Base-by-base conservation (phyloP, 2,329 filamentous ascomycete species). In the Hypomyces perniciosus region DNA sequence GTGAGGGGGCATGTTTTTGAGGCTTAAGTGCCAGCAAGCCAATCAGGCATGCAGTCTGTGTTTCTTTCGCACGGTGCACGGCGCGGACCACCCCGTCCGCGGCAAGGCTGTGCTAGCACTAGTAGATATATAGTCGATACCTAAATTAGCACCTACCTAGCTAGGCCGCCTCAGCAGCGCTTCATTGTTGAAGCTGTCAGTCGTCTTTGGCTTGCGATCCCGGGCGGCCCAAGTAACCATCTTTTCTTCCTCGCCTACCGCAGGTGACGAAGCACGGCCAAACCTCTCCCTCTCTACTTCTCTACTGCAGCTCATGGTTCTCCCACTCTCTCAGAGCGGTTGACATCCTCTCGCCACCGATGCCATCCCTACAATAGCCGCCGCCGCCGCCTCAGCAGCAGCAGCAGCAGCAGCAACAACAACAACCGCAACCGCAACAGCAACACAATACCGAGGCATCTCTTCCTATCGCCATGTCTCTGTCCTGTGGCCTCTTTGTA, bases 401-500 rank as follows among this genome's bases (percentile, higher is more conserved):
- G 40, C 42, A 44, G 27, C 46, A 34, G 33, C 29, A 48, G 42
- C 41, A 30, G 27, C 28, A 46, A 34, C 40, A 39, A 31, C 38
- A 46, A 13, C 30, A 29, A 31, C 45, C 31, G 31, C 31, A 39
- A 43, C 35, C 33, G 46, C 39, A 39, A 31, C 47, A 20, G 20
- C 20, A 20, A 20, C 20, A 20, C 42, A 33, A 10, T 27, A 28
- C 31, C 20, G 9, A 8, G 51, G 10, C 44, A 30, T 29, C 5
- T 34, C 12, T 29, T n/a, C 41, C 37, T 10, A 20, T 20, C 46
- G 52, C 51, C 39, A 62, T 62, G 61, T 20, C 54, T 30, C 50
- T 60, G 13, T 38, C 50, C 30, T 62, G 60, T 43, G 59, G 61
- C 13, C 51, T 62, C 35, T 56, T 60, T 35, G 62, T 65, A 59